Evolutionary conservation across 352 stramenopile genomes (phyloP), one percentile per base, ranked within the genome.

Genomic region (Phytopythium vexans): DNA sequence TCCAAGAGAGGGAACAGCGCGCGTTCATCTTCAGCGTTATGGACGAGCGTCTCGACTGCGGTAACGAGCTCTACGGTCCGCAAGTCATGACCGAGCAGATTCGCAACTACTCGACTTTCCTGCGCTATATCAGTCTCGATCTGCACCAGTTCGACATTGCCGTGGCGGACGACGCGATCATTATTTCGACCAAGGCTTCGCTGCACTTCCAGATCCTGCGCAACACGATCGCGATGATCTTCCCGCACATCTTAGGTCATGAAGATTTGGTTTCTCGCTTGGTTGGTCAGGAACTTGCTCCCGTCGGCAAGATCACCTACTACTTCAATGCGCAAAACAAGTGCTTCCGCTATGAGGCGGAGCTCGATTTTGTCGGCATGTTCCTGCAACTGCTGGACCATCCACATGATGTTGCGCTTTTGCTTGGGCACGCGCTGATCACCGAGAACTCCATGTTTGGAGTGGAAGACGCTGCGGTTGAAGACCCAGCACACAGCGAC

Each of bases 41-140:
- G 37, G 67, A 71, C 36, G 38, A 66, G 7, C 32, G 64, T 7
- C 45, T 82, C 14, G 71, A 80, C 40, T 51, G 73, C 16, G 74
- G 63, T 8, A 64, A 57, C 15, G 70, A 60, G 0, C 54, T 77
- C 8, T n/a, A 37, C 16, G 69, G 74, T 4, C 52, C 74, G 1
- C 58, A 68, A 21, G 59, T 68, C 46, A 69, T 78, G 53, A 51
- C 70, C 5, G 58, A 81, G 32, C 68, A 75, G 62, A 75, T 82
- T 40, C 50, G 56, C 21, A 39, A 66, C 36, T 85, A 85, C 54
- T 76, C 71, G 31, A 51, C 66, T 11, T 59, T 82, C 41, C 58
- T 80, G 36, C 60, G 62, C 34, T 70, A 74, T n/a, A 70, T 85
- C 36, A 41, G 50, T 8, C 51, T 74, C 49, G 51, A 54, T 1